Evolutionary conservation across 768 basidiomycete species (phyloP).

Genomic region (Pleurotus platypus): DNA sequence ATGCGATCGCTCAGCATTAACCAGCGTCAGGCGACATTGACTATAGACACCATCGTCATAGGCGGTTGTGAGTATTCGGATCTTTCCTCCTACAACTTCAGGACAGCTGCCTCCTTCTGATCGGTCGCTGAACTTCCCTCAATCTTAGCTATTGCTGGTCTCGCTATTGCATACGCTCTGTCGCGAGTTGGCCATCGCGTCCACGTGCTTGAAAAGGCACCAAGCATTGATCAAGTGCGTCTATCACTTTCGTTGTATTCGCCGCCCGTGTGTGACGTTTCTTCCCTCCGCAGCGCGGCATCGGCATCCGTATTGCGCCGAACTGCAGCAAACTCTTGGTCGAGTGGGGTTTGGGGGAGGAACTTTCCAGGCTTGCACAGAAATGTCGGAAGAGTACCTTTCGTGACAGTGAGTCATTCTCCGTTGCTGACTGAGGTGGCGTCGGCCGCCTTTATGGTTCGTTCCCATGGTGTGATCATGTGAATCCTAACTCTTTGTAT

Average conservation of each 20-base stretch:
- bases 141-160: slow-evolving; percentile 38
- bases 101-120: background rate
- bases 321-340: slow-evolving; percentile 48
- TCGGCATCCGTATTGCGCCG: slow-evolving; percentile 48
- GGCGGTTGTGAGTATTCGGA: slow-evolving; percentile 36
- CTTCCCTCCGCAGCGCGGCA: slow-evolving; percentile 21
- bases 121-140: background rate
- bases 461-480: background rate
- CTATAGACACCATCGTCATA: slow-evolving; percentile 41
- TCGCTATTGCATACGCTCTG: slow-evolving; percentile 48
- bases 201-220: slow-evolving; percentile 39
- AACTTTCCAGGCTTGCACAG: slow-evolving; percentile 27
- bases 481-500: background rate
- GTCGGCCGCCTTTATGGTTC: background rate
- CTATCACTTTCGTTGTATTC: too few relatives aligned
- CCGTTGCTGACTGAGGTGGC: background rate
- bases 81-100: background rate
- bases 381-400: slow-evolving; percentile 31
- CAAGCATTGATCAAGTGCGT: slow-evolving; percentile 28
- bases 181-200: slow-evolving; percentile 47
- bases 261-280: too few relatives aligned
- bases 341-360: slow-evolving; percentile 46
- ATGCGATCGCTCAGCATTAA: slow-evolving; percentile 10
- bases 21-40: slow-evolving; percentile 21
- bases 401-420: slow-evolving; percentile 26